These are phyloP conservation scores for Epichloe festucae DNA, from an alignment of 2,329 filamentous ascomycete species.

Conservation along the genomic window DNA sequence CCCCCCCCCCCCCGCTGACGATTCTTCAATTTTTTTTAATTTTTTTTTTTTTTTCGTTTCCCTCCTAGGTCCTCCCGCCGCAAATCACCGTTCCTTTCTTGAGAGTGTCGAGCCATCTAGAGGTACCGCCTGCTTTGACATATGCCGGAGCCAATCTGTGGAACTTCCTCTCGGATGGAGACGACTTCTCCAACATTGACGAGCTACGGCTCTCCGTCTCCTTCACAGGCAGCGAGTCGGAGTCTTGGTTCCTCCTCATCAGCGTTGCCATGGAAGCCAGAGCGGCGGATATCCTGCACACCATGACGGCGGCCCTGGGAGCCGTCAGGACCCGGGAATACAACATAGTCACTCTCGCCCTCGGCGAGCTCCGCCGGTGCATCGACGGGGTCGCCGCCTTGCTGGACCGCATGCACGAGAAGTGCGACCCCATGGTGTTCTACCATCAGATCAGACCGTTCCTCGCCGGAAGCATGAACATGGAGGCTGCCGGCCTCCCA, in stretches of 20 bases:
- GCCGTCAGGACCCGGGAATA: conserved; percentile 51
- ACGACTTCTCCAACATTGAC: conserved; percentile 50
- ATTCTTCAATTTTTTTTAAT: neutral
- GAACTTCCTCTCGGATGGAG: conserved; percentile 51
- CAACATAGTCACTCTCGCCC: conserved; percentile 44
- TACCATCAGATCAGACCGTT: conserved; percentile 83
- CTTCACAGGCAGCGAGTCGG: conserved; percentile 78
- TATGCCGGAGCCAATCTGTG: conserved; percentile 80
- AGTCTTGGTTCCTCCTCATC: conserved; percentile 89
- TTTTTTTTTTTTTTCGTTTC: neutral
- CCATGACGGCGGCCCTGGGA: conserved; percentile 65
- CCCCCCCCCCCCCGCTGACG: too few relatives aligned
- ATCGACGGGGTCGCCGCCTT: conserved; percentile 56
- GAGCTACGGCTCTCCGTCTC: conserved; percentile 62
- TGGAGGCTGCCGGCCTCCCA: conserved; percentile 72
- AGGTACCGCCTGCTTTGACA: conserved; percentile 78
- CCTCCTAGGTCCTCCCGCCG: conserved; percentile 49
- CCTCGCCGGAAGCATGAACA: conserved; percentile 84
- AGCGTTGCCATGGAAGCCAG: conserved; percentile 83
- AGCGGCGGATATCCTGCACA: conserved; percentile 59
- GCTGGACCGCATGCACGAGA: conserved; percentile 76
- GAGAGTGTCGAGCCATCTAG: conserved; percentile 55
- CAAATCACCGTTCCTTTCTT: conserved; percentile 68
- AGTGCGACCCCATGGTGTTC: conserved; percentile 76
- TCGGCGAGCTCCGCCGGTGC: conserved; percentile 52